Evolutionary conservation across 495 filamentous ascomycete species (phyloP).

Genomic region (Podospora bellae-mahoneyi): DNA sequence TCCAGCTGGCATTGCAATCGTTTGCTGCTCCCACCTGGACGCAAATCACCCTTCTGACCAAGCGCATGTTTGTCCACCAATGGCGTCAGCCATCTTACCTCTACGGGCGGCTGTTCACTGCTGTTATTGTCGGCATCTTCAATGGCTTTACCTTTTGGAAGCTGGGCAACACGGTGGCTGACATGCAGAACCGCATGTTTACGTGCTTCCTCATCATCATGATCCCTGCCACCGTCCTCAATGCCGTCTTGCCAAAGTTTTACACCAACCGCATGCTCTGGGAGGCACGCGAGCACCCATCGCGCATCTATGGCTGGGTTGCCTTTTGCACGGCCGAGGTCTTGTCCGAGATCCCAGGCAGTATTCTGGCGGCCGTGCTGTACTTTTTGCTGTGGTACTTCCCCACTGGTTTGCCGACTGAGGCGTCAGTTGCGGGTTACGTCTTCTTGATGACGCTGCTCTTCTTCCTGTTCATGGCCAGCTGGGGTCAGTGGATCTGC

Average conservation of each 20-base stretch:
- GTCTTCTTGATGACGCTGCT: constrained; percentile 80
- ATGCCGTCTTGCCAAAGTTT: constrained; percentile 81
- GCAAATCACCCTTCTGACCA: constrained; percentile 49
- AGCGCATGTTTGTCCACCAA: constrained; percentile 71
- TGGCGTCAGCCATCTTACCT: constrained; percentile 77
- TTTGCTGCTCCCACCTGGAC: constrained; percentile 37
- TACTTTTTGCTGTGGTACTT: constrained; percentile 83
- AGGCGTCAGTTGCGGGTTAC: constrained; percentile 66
- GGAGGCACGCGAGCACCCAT: constrained; percentile 72
- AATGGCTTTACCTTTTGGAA: constrained; percentile 88
- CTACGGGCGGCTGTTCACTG: constrained; percentile 60
- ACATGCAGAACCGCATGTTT: constrained; percentile 82
- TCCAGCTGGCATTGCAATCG: constrained; percentile 18
- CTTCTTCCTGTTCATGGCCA: constrained; percentile 74
- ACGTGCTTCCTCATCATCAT: constrained; percentile 70
- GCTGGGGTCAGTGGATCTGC: constrained; percentile 82
- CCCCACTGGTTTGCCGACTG: constrained; percentile 64
- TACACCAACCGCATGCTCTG: constrained; percentile 72
- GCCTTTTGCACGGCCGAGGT: constrained; percentile 76
- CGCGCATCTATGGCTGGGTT: constrained; percentile 77
- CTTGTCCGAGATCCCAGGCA: constrained; percentile 71
- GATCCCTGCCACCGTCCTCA: constrained; percentile 66
- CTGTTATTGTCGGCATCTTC: constrained; percentile 57
- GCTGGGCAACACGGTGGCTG: constrained; percentile 60
- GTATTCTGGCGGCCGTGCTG: constrained; percentile 58